A percentile compares a stretch with the other conserved stretches of the same genome.
Conservation (phyloP, 208 protist species). For the Acanthamoeba healyi region DNA sequence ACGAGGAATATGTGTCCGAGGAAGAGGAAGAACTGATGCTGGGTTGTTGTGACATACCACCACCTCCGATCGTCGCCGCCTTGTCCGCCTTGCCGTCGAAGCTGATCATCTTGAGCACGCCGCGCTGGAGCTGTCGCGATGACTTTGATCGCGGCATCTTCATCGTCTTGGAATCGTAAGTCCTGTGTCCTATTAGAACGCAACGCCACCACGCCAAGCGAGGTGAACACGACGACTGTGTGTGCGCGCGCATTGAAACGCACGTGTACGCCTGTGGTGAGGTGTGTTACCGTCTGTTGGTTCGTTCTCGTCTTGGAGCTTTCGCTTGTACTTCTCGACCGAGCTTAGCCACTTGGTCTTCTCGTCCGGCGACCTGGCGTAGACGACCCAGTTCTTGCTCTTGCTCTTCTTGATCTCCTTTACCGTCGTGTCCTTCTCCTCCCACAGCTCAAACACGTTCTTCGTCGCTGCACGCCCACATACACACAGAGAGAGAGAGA, state of each 20-base stretch:
- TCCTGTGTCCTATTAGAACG: neutral
- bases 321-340: conserved; percentile 56
- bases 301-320: neutral
- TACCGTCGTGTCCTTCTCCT: neutral
- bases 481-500: neutral
- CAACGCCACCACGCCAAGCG: too few relatives aligned
- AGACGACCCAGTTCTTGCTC: conserved; percentile 65
- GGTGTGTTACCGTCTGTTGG: neutral
- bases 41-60: neutral
- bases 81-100: neutral
- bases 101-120: neutral
- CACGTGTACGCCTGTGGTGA: neutral
- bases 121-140: conserved; percentile 11
- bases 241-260: neutral
- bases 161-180: neutral
- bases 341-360: conserved; percentile 51
- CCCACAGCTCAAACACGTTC: conserved; percentile 63
- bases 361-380: conserved; percentile 19
- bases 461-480: neutral
- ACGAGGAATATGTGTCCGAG: neutral
- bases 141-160: conserved; percentile 32
- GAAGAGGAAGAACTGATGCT: neutral
- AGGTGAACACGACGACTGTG: neutral
- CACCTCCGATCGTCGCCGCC: neutral
- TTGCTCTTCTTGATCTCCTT: conserved; percentile 26